Percentiles rank a stretch among this genome's conserved stretches.
Conservation (phyloP, 768 basidiomycete species). For the Rhizopogon vinicolor region DNA sequence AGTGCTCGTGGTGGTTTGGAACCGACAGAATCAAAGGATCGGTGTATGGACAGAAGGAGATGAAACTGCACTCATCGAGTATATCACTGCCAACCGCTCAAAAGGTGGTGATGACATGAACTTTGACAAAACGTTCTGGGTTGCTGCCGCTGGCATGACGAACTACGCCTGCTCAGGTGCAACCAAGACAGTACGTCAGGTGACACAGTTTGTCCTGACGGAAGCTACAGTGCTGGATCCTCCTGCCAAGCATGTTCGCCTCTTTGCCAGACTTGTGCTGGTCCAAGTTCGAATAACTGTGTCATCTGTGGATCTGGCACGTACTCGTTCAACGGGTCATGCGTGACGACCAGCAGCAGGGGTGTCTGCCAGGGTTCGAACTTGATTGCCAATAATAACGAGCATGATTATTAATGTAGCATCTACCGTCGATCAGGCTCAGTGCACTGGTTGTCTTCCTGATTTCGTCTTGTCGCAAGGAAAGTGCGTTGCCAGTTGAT, state of each 20-base stretch:
- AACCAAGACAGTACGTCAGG: too few species aligned
- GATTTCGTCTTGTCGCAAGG: constrained; percentile 72
- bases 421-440: constrained; percentile 59
- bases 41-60: too few species aligned
- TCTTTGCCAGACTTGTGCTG: constrained; percentile 68
- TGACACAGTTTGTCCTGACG: too few species aligned
- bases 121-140: too few species aligned
- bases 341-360: constrained; percentile 60
- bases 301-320: constrained; percentile 59
- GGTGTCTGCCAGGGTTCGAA: constrained; percentile 73
- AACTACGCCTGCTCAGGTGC: too few species aligned
- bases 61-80: too few species aligned
- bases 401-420: constrained; percentile 68
- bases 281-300: constrained; percentile 65
- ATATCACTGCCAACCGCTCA: too few species aligned
- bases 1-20: too few species aligned
- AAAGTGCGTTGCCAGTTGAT: constrained; percentile 63
- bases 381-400: constrained; percentile 76
- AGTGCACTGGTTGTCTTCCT: constrained; percentile 77
- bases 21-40: too few species aligned
- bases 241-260: constrained; percentile 57
- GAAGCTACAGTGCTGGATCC: constrained; percentile 45
- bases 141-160: too few species aligned
- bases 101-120: too few species aligned
- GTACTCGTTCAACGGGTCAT: constrained; percentile 62